These are phyloP conservation scores for Mortierella sp. DNA, from an alignment of 371 early-diverging fungal species.

Conservation along the genomic window DNA sequence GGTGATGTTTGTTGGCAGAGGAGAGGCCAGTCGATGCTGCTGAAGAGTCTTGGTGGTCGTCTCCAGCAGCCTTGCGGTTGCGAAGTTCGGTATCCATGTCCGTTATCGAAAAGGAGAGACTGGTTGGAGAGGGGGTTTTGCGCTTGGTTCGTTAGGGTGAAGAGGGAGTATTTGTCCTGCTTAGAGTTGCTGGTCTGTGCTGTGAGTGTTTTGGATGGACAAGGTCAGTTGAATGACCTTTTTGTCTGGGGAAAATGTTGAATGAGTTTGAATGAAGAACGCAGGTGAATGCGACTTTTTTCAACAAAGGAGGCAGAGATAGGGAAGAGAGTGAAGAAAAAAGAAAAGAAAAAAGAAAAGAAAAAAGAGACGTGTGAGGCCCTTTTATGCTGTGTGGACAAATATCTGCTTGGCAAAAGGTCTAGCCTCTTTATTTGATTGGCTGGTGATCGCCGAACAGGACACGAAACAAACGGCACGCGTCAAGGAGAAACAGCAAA, in stretches of 20 bases:
- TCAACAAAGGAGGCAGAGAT: background rate
- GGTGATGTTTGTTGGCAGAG: conserved; percentile 43
- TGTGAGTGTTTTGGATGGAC: background rate
- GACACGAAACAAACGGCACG: background rate
- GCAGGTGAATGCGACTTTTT: background rate
- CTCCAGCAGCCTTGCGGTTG: conserved; percentile 34
- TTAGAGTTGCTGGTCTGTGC: background rate
- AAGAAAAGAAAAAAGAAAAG: too few relatives aligned
- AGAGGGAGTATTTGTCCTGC: background rate
- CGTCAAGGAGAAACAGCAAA: background rate
- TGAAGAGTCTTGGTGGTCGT: conserved; percentile 13
- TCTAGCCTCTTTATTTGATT: conserved; percentile 5
- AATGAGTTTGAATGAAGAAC: conserved; percentile 1
- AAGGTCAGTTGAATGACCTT: conserved; percentile 42
- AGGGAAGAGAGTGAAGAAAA: background rate
- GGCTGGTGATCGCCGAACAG: background rate
- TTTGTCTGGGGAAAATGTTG: background rate
- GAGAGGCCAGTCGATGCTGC: conserved; percentile 23
- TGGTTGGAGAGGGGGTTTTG: background rate
- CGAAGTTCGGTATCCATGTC: conserved; percentile 49
- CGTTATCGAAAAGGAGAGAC: background rate
- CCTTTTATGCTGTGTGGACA: background rate
- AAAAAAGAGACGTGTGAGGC: background rate
- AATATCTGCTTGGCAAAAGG: background rate
- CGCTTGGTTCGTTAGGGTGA: conserved; percentile 1